Evolutionary conservation across 2,329 filamentous ascomycete genomes (phyloP).

Genomic region (Colletotrichum neosansevieriae): DNA sequence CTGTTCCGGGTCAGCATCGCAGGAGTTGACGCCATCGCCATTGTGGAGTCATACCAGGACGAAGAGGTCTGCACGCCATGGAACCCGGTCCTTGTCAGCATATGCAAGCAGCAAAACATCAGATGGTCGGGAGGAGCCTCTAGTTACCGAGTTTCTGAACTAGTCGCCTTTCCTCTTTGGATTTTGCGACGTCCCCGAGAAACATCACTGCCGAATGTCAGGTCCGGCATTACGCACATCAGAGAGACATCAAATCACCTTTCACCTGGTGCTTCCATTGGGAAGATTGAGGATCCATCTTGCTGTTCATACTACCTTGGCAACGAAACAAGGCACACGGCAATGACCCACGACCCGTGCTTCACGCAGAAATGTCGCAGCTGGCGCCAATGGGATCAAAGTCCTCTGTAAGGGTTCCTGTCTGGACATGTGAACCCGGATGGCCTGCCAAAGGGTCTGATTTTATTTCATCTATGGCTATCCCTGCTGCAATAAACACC

Average conservation of each 20-base stretch:
- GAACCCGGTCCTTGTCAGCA: background rate
- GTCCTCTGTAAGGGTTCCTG: constrained; percentile 5
- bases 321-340: background rate
- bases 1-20: constrained; percentile 28
- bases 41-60: constrained; percentile 44
- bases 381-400: background rate
- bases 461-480: background rate
- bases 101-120: background rate
- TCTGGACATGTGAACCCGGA: constrained; percentile 1
- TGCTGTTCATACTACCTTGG: background rate
- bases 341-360: background rate
- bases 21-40: background rate
- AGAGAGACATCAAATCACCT: constrained; percentile 1
- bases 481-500: constrained; percentile 4
- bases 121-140: constrained; percentile 1
- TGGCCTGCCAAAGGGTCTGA: background rate
- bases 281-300: constrained; percentile 12
- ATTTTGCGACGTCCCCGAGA: constrained; percentile 24
- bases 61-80: constrained; percentile 45
- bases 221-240: background rate
- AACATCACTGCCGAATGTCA: constrained; percentile 19
- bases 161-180: constrained; percentile 45
- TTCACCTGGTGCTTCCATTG: constrained; percentile 16
- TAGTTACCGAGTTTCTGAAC: constrained; percentile 46
- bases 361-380: constrained; percentile 3